Evolutionary conservation across 176 grass and related monocot genomes (phyloP), one percentile per base, ranked within the genome.

Genomic region (Lolium rigidum): DNA sequence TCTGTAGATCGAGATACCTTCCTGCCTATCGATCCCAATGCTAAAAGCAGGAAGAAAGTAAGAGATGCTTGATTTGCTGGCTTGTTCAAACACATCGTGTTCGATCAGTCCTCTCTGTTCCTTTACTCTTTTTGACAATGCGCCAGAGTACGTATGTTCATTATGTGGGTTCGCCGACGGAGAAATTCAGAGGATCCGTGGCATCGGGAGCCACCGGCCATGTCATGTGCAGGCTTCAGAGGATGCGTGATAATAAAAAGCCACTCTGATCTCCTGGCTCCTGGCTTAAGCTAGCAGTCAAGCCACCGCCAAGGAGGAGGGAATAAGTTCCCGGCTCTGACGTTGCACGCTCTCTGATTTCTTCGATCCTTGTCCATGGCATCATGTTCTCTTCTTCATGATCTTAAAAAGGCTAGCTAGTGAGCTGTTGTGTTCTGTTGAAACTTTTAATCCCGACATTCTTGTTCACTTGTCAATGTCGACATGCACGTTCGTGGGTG

Each of bases 241-340:
- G 57, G n/a, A 22, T 9, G 56, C 20, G 20, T 57, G 55, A 43
- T 43, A 43, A 47, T 44, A 44, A 44, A 44, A 0, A 28, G 48
- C 10, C 10, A 50, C 48, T 50, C 59, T 25, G 59, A 61, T 61
- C n/a, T 61, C 59, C 59, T 58, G 18, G 54, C 57, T 31, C 25
- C 10, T 26, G 60, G 10, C 21, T 63, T 63, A 63, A 63, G 55
- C 20, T 22, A 20, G 17, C 54, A 7, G 54, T 64, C 25, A 65
- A 66, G 15, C 66, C 17, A 20, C 41, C 43, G 13, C 11, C 44
- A 65, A 14, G 2, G 15, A 35, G 21, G 12, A 35, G 22, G 24
- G 49, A 76, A 75, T 76, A 28, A 15, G 48, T 52, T 76, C 72
- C 73, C 22, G 69, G 24, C 48, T 54, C 48, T 52, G 73, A 55